A percentile compares a stretch with the other conserved stretches of the same genome.
Conservation (phyloP, 768 basidiomycete genomes). For the Lactarius sanguifluus region DNA sequence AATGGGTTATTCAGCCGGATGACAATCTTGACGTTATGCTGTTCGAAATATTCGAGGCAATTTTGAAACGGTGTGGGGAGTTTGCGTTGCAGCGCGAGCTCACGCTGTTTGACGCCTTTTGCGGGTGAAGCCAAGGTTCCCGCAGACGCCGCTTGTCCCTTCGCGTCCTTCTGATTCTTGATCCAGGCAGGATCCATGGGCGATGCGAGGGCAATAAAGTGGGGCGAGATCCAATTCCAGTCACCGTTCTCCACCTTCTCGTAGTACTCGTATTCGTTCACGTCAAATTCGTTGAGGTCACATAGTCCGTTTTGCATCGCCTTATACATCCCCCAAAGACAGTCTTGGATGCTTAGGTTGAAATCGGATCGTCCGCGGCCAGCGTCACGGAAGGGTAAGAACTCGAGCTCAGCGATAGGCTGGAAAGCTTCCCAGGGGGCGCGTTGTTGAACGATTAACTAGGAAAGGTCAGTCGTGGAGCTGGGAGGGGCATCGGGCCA, state of each 20-base stretch:
- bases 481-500: constrained; percentile 36
- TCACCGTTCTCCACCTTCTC: constrained; percentile 96
- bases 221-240: constrained; percentile 93
- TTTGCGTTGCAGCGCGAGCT: constrained; percentile 68
- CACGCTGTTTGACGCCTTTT: constrained; percentile 38
- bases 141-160: constrained; percentile 56
- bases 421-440: constrained; percentile 95
- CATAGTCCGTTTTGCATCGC: constrained; percentile 89
- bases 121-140: constrained; percentile 31
- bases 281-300: constrained; percentile 92
- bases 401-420: constrained; percentile 88
- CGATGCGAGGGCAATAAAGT: constrained; percentile 92
- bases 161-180: constrained; percentile 69
- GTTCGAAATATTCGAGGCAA: constrained; percentile 91
- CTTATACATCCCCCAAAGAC: constrained; percentile 85
- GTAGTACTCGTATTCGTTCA: constrained; percentile 91
- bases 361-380: constrained; percentile 91
- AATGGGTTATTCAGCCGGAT: constrained; percentile 92
- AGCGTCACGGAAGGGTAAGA: constrained; percentile 95
- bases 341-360: constrained; percentile 90
- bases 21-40: constrained; percentile 83
- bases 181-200: constrained; percentile 82
- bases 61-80: constrained; percentile 80
- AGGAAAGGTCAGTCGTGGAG: neutral
- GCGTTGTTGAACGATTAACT: constrained; percentile 92